Conservation (phyloP, 2,329 filamentous ascomycete genomes). For the Monosporascus sp. region DNA sequence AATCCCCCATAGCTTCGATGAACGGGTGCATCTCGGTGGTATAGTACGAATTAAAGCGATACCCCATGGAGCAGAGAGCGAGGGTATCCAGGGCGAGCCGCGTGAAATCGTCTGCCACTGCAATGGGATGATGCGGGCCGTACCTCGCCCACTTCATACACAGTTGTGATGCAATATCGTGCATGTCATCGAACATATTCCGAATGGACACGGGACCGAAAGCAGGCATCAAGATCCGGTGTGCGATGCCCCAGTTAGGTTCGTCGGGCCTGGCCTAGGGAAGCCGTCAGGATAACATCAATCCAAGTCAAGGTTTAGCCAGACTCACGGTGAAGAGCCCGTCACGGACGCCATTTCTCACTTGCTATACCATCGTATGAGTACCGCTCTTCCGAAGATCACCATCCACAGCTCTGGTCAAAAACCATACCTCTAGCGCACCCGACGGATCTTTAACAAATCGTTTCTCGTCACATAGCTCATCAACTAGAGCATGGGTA, state of each 20-base stretch:
- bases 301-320: conserved; percentile 11
- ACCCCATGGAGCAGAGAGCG: conserved; percentile 65
- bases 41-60: conserved; percentile 72
- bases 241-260: conserved; percentile 53
- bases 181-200: conserved; percentile 64
- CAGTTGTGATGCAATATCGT: conserved; percentile 62
- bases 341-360: conserved; percentile 57
- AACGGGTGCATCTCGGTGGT: conserved; percentile 65
- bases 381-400: background rate
- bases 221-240: conserved; percentile 46
- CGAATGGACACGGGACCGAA: conserved; percentile 66
- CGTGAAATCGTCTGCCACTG: conserved; percentile 33
- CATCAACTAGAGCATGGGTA: conserved; percentile 53
- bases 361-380: conserved; percentile 29
- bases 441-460: conserved; percentile 54
- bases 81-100: conserved; percentile 68
- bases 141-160: conserved; percentile 64
- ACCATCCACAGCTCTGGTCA: background rate
- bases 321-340: conserved; percentile 59
- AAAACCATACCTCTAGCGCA: conserved; percentile 34
- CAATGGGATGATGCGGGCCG: conserved; percentile 52
- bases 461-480: conserved; percentile 60
- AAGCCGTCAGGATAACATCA: background rate
- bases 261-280: conserved; percentile 38
- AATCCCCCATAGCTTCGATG: conserved; percentile 60